A percentile compares a stretch with the other conserved stretches of the same genome.
Conservation (phyloP, 2,329 filamentous ascomycete species). For the Ophiostoma australiae region DNA sequence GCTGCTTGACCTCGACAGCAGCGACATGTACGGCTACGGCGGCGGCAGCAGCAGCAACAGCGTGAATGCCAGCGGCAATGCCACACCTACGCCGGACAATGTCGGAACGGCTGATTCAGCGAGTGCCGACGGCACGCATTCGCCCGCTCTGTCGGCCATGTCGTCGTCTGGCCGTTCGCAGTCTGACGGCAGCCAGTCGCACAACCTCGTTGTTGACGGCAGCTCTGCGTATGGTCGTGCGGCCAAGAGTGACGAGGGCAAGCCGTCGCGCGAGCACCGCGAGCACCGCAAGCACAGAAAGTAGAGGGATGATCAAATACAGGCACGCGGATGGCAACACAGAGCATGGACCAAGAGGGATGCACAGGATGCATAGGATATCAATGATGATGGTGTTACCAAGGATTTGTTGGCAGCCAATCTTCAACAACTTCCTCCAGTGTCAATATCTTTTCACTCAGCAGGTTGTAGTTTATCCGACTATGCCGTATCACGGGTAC, state of each 20-base stretch:
- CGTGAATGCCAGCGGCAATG: neutral
- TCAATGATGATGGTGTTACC: too few species aligned
- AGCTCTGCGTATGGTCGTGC: slow-evolving; percentile 14
- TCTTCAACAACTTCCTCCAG: too few species aligned
- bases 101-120: neutral
- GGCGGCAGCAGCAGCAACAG: too few species aligned
- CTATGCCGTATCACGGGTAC: too few species aligned
- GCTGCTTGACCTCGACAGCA: neutral
- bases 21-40: neutral
- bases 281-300: neutral
- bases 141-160: neutral
- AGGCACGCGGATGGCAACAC: neutral
- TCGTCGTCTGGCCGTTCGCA: neutral
- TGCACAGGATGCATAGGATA: too few species aligned
- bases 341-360: too few species aligned
- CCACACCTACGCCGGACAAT: neutral
- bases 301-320: neutral
- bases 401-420: too few species aligned
- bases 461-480: too few species aligned
- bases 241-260: neutral
- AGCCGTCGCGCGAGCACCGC: neutral
- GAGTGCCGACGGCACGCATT: neutral
- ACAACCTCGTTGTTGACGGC: slow-evolving; percentile 26
- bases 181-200: neutral
- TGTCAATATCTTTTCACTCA: too few species aligned